Evolutionary conservation across 2,329 filamentous ascomycete species (phyloP).

Genomic region (Pseudogymnoascus sp.): DNA sequence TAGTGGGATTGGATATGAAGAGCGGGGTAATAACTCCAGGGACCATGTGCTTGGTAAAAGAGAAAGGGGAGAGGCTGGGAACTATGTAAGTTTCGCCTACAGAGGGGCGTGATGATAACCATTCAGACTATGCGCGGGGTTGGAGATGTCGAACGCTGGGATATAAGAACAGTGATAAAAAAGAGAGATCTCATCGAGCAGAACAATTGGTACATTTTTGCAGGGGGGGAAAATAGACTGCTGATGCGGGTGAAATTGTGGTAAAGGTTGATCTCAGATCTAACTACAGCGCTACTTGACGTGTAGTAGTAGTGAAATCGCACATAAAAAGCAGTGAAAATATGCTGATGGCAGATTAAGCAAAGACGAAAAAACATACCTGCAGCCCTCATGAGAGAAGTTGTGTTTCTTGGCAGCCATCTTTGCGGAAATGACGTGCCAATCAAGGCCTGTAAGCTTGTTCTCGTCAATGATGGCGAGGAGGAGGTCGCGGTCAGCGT

Average conservation of each 20-base stretch:
- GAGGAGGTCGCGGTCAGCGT: conserved; percentile 25
- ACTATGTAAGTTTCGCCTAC: background rate
- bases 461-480: conserved; percentile 25
- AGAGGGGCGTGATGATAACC: no score
- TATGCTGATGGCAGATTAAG: background rate
- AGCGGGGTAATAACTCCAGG: background rate
- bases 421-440: conserved; percentile 18
- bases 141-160: background rate
- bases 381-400: conserved; percentile 26
- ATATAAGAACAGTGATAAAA: background rate
- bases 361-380: conserved; percentile 19
- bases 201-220: background rate
- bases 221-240: background rate
- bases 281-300: background rate
- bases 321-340: background rate
- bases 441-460: conserved; percentile 21
- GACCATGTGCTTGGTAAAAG: background rate
- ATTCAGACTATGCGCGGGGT: background rate
- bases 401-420: conserved; percentile 21
- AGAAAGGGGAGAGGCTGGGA: background rate
- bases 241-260: background rate
- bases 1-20: conserved; percentile 6
- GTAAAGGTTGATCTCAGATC: background rate
- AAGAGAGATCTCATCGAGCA: background rate
- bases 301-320: background rate